Evolutionary conservation across 345 rosid species (phyloP), one percentile per base, ranked within the genome.

Genomic region (Stellera chamaejasme): DNA sequence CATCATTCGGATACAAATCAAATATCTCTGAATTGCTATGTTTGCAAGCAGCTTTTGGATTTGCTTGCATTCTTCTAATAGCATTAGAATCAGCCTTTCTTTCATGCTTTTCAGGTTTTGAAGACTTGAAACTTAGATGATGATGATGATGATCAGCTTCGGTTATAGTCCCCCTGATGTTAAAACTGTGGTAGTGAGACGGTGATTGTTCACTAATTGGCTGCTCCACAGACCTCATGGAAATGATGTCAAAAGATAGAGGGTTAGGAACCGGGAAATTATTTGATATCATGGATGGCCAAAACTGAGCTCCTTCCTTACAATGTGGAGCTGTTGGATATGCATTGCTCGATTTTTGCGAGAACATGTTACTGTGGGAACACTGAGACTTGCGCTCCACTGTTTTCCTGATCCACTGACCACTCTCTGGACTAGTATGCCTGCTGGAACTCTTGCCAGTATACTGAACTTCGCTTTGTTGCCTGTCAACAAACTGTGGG

Each of bases 1-100:
- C 80, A 43, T 94, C 96, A 49, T 76, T 90, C 44, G 90, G 68
- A 64, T 63, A 80, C 10, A 73, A 61, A 56, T 90, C 96, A 32
- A 74, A 41, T 4, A 90, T 61, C 26, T 80, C 77, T 45, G 63
- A 63, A 56, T 68, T 70, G 56, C 64, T 78, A 66, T 74, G 89
- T 52, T 74, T 82, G 73, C 82, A 66, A 68, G 80, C 57, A 75
- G 57, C 57, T 19, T 82, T 75, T 58, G 67, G 60, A 49, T 85
- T 81, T 47, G 78, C 46, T 64, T 26, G 56, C 50, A 61, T 48
- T 57, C 65, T 65, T 52, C 57, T 56, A 55, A 69, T 66, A 50
- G 49, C 27, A 46, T 80, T 77, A 48, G 77, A 68, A 65, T 63
- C 70, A 54, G 77, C 49, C 48, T 69, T 83, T 72, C 75, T 74